A percentile compares a stretch with the other conserved stretches of the same genome.
Conservation (phyloP, 495 filamentous ascomycete species). For the Penicillium fimorum region DNA sequence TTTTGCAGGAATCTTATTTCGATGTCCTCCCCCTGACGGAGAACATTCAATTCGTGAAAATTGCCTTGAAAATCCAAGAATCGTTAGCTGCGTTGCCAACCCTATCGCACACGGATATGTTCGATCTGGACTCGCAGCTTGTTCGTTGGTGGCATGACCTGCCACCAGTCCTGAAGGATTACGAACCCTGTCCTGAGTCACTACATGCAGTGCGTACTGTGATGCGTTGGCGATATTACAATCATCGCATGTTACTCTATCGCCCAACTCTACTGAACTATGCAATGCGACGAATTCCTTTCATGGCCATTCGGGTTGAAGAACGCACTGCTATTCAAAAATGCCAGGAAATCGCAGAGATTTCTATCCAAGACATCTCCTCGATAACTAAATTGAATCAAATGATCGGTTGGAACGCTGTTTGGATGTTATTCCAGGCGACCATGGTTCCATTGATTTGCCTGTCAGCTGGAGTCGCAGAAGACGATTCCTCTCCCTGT, state of each 20-base stretch:
- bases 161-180: conserved; percentile 62
- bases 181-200: conserved; percentile 62
- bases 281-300: conserved; percentile 57
- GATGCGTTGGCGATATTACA: conserved; percentile 74
- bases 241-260: conserved; percentile 69
- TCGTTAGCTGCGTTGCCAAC: conserved; percentile 62
- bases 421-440: conserved; percentile 75
- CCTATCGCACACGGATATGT: conserved; percentile 55
- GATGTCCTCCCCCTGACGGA: conserved; percentile 62
- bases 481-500: conserved; percentile 43
- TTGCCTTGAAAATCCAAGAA: conserved; percentile 68
- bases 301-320: conserved; percentile 51
- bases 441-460: conserved; percentile 69
- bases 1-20: conserved; percentile 12
- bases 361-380: conserved; percentile 63
- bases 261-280: conserved; percentile 64
- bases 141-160: conserved; percentile 63
- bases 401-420: conserved; percentile 74
- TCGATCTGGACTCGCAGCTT: conserved; percentile 59
- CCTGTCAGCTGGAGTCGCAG: conserved; percentile 46
- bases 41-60: conserved; percentile 70
- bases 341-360: conserved; percentile 61
- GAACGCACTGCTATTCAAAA: conserved; percentile 62
- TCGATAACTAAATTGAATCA: conserved; percentile 60
- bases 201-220: conserved; percentile 63